Conservation (phyloP, 1,284 basidiomycete species). For the Fistulina hepatica region DNA sequence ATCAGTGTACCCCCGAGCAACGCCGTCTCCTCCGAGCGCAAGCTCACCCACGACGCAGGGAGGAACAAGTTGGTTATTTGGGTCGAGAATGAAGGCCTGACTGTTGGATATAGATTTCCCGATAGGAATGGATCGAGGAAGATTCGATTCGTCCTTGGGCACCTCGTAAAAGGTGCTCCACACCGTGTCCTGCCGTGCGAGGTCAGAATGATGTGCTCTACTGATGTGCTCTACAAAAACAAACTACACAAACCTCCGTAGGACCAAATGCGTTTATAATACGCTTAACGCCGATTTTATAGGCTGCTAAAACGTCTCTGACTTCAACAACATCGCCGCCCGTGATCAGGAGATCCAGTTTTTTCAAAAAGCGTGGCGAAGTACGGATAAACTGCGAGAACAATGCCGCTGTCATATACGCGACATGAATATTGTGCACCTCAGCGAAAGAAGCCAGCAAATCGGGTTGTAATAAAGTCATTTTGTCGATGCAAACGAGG, state of each 20-base stretch:
- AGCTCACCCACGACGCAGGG: not conserved
- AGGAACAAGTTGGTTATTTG: not conserved
- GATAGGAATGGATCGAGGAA: not conserved
- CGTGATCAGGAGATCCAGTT: not conserved
- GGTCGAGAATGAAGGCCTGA: not conserved
- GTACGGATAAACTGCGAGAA: not conserved
- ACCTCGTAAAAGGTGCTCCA: slow-evolving; percentile 1
- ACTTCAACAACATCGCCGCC: not conserved
- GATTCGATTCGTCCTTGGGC: not conserved
- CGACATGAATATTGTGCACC: not conserved
- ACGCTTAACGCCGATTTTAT: not conserved
- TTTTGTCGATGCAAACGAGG: not conserved
- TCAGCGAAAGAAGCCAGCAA: not conserved
- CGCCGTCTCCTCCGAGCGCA: not conserved
- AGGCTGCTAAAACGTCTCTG: not conserved
- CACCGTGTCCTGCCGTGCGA: not conserved
- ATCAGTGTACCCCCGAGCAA: not conserved
- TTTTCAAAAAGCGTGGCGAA: not conserved
- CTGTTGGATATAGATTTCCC: slow-evolving; percentile 1
- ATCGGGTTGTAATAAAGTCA: not conserved
- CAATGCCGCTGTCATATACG: not conserved
- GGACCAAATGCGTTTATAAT: not conserved
- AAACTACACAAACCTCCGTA: not conserved
- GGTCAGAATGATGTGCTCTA: not conserved
- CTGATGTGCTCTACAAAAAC: no score